Evolutionary conservation across 192 early-diverging fungal species (phyloP).

Genomic region (Oehlia diaphana): DNA sequence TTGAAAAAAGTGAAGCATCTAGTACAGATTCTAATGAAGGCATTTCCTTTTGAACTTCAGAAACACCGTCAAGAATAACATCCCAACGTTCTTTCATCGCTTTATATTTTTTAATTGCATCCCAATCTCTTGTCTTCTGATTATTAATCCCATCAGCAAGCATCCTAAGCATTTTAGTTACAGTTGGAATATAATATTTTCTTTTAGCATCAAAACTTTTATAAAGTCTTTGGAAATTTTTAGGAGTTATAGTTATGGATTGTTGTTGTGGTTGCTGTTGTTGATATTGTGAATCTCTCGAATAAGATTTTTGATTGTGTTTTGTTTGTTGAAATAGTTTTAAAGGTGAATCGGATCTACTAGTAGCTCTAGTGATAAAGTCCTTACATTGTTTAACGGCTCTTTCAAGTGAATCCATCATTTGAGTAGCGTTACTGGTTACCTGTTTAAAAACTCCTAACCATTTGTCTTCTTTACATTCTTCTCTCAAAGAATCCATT

Average conservation of each 20-base stretch:
- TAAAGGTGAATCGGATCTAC: conserved; percentile 21
- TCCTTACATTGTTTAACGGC: conserved; percentile 53
- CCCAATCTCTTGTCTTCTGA: conserved; percentile 44
- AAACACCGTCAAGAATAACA: conserved; percentile 42
- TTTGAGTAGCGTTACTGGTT: conserved; percentile 52
- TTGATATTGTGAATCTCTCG: conserved; percentile 36
- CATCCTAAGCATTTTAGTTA: conserved; percentile 57
- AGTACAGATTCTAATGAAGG: conserved; percentile 36
- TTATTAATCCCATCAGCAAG: conserved; percentile 54
- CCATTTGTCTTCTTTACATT: conserved; percentile 62
- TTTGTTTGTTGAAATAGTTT: background rate
- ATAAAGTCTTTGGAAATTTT: conserved; percentile 49
- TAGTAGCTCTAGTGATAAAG: conserved; percentile 20
- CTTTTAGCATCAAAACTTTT: conserved; percentile 59
- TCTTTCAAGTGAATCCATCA: conserved; percentile 59
- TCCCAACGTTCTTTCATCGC: conserved; percentile 55
- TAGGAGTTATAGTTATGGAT: conserved; percentile 39
- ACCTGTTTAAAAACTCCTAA: conserved; percentile 54
- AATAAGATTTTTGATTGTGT: conserved; percentile 9
- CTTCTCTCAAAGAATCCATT: conserved; percentile 56
- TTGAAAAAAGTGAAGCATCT: conserved; percentile 28
- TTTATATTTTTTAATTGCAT: conserved; percentile 46
- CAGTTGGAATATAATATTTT: conserved; percentile 55
- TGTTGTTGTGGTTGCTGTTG: conserved; percentile 36
- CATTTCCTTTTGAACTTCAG: conserved; percentile 40